Evolutionary conservation across 2,329 filamentous ascomycete genomes (phyloP).

Genomic region (Aaosphaeria arxii): DNA sequence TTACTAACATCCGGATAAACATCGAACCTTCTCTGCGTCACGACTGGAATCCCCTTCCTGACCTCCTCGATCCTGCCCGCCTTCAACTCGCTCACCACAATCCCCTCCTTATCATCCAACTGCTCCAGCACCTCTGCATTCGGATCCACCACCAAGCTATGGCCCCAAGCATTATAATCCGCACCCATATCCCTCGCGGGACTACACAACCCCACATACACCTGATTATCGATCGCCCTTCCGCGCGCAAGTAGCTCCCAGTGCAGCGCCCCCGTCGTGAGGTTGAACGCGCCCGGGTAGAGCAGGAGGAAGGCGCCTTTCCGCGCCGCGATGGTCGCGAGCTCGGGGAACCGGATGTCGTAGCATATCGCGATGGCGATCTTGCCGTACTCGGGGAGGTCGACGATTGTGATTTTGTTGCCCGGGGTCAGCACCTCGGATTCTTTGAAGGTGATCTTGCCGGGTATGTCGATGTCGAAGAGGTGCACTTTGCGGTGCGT

Average conservation of each 20-base stretch:
- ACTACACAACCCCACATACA: slow-evolving; percentile 90
- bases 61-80: slow-evolving; percentile 68
- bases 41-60: slow-evolving; percentile 79
- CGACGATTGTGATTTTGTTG: slow-evolving; percentile 78
- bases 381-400: slow-evolving; percentile 83
- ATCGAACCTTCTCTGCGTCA: slow-evolving; percentile 84
- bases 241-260: slow-evolving; percentile 83
- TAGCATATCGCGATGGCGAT: slow-evolving; percentile 94
- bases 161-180: slow-evolving; percentile 86
- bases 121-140: slow-evolving; percentile 79
- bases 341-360: slow-evolving; percentile 93
- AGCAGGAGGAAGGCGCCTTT: slow-evolving; percentile 83
- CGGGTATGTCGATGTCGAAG: slow-evolving; percentile 66
- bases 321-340: slow-evolving; percentile 83
- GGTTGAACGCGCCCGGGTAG: slow-evolving; percentile 96
- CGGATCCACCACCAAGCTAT: slow-evolving; percentile 84
- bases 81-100: slow-evolving; percentile 70
- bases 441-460: slow-evolving; percentile 88
- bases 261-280: slow-evolving; percentile 87
- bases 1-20: slow-evolving; percentile 87
- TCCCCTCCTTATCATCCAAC: slow-evolving; percentile 73
- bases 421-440: slow-evolving; percentile 85
- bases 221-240: slow-evolving; percentile 87
- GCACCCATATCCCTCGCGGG: slow-evolving; percentile 77
- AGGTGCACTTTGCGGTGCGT: slow-evolving; percentile 76